A percentile compares a stretch with the other conserved stretches of the same genome.
Conservation (phyloP, 805 yeast species). For the Jamesozyma spencerorum region DNA sequence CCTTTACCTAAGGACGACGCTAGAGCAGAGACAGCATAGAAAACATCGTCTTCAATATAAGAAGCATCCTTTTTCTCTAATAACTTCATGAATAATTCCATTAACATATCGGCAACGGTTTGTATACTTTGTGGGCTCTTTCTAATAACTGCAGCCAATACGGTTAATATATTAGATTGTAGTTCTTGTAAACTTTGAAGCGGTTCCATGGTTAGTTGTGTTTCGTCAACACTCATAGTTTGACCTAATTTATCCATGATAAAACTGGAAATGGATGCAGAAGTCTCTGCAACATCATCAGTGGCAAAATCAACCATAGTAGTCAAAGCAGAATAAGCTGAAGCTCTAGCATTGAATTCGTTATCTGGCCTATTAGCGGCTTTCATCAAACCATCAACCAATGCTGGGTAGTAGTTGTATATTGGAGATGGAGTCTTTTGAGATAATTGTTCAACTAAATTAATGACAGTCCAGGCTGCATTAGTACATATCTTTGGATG, state of each 20-base stretch:
- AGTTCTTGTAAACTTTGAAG: conserved; percentile 75
- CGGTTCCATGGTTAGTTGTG: conserved; percentile 58
- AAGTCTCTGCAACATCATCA: conserved; percentile 54
- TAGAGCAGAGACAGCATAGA: conserved; percentile 83
- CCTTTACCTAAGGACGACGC: conserved; percentile 68
- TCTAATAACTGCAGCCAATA: conserved; percentile 75
- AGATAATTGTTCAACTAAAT: conserved; percentile 73
- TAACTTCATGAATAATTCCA: conserved; percentile 72
- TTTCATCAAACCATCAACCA: conserved; percentile 62
- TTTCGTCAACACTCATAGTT: conserved; percentile 52
- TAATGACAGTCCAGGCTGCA: conserved; percentile 95
- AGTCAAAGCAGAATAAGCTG: conserved; percentile 92
- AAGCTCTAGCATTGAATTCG: conserved; percentile 80
- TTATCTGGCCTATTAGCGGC: conserved; percentile 69
- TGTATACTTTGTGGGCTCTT: conserved; percentile 60
- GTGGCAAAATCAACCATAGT: conserved; percentile 71
- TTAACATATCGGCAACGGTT: conserved; percentile 69
- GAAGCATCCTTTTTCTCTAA: conserved; percentile 56
- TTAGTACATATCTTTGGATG: conserved; percentile 92
- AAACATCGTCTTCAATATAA: conserved; percentile 82
- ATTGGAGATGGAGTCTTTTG: conserved; percentile 45
- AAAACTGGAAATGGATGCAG: conserved; percentile 66
- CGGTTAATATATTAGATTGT: conserved; percentile 69
- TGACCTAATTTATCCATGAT: conserved; percentile 63
- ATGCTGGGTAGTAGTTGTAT: conserved; percentile 60